Evolutionary conservation across 2,329 filamentous ascomycete species (phyloP).

Genomic region (Pseudocercospora eumusae): DNA sequence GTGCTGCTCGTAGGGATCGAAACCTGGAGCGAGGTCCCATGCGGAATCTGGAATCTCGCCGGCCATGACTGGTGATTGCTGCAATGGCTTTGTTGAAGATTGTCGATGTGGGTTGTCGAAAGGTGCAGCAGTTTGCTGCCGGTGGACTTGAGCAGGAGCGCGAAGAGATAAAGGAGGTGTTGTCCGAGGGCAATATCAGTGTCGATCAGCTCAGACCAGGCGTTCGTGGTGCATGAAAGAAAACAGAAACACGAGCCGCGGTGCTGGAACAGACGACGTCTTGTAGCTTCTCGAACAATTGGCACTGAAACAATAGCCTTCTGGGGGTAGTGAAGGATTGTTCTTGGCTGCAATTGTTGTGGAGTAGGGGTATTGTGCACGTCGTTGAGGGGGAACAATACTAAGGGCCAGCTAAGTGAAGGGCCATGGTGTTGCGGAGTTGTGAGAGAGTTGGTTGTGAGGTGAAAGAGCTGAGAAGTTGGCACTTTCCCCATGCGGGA

Average conservation of each 20-base stretch:
- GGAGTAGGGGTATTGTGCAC: conserved; percentile 1
- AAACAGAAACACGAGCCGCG: conserved; percentile 19
- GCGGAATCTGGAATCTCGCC: conserved; percentile 18
- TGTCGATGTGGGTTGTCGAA: conserved; percentile 2
- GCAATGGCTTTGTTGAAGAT: conserved; percentile 16
- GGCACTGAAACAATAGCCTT: conserved; percentile 23
- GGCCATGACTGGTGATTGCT: conserved; percentile 15
- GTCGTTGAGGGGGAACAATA: conserved; percentile 13
- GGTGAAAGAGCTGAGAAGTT: conserved; percentile 1
- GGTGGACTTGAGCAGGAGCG: conserved; percentile 12
- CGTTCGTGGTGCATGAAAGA: conserved; percentile 22
- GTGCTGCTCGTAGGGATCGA: conserved; percentile 56
- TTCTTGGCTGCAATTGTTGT: conserved; percentile 20
- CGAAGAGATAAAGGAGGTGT: conserved; percentile 18
- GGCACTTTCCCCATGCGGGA: neutral
- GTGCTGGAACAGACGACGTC: conserved; percentile 23
- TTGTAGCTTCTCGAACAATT: conserved; percentile 28
- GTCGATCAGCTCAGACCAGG: conserved; percentile 22
- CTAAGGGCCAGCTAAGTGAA: conserved; percentile 5
- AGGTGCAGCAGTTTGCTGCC: conserved; percentile 20
- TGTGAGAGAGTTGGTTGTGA: neutral
- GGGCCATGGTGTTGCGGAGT: neutral
- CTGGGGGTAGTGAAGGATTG: conserved; percentile 2
- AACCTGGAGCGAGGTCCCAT: conserved; percentile 32
- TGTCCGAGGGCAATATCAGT: conserved; percentile 12